Base-by-base conservation (phyloP, 108 stramenopile genomes). In the Fragilaria crotonensis region DNA sequence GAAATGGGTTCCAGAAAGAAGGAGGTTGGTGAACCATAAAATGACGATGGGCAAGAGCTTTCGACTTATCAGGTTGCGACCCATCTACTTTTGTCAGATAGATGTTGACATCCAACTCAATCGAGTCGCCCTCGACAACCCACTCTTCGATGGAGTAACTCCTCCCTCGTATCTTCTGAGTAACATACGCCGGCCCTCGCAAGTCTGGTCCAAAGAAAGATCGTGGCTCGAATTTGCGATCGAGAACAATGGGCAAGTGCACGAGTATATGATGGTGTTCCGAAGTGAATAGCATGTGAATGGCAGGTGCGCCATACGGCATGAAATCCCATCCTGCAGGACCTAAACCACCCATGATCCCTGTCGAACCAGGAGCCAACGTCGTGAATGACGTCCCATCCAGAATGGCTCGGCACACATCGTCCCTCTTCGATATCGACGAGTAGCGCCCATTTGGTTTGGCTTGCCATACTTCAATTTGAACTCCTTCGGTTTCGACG, bases 401-500 rank as follows among this genome's bases (percentile, higher is more conserved):
- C 45, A 56, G 68, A 18, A 29, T 68, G 14, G 83, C 83, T 36
- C 83, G 70, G 51, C 83, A 85, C 25, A 77, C 77, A 22, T 65
- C 70, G 23, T 64, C 67, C 67, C 75, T 33, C 66, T 25, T 3
- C 60, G 71, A 2, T 78, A 48, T 36, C n/a, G 80, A 79, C 0
- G 80, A 71, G 53, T 77, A 85, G 5, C 49, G 57, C 19, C 83
- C 83, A 68, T 81, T 67, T 3, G 83, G 83, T 54, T 72, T 64
- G 20, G 83, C 53, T 63, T 85, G 83, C 83, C 83, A 85, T 5
- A 81, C 68, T 58, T 85, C 80, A 14, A 85, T 61, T 25, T 25
- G 47, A 5, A 30, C 11, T 21, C 55, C 49, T 7, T 27, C 63
- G 14, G 29, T 31, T 7, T 14, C 45, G 22, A 21, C 4, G 53